phyloP scores from a whole-genome alignment of 805 yeast species.

The Nakazawaea anatomiae region DNA sequence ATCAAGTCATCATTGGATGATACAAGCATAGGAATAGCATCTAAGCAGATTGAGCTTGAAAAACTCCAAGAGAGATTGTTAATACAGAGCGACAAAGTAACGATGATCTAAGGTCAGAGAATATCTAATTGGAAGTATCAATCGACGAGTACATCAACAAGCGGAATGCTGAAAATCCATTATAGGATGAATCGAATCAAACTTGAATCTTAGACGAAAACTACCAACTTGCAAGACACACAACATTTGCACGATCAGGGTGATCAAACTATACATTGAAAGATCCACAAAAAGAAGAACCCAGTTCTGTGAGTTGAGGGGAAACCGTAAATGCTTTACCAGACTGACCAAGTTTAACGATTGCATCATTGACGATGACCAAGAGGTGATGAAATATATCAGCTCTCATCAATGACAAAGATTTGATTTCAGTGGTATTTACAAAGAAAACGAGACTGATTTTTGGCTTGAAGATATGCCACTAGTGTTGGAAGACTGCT shows the following conservation, averaged over 20 bases:
- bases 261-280: not conserved
- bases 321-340: no score
- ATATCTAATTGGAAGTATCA: not conserved
- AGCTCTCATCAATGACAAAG: no score
- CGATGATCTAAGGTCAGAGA: not conserved
- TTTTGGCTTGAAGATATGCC: not conserved
- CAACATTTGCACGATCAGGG: not conserved
- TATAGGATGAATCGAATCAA: not conserved
- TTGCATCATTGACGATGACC: not conserved
- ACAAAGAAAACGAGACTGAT: not conserved
- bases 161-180: not conserved
- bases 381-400: not conserved
- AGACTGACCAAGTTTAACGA: not conserved
- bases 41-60: not conserved
- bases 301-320: no score
- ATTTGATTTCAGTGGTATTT: not conserved
- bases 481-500: conserved; percentile 1
- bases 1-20: not conserved
- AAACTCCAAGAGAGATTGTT: not conserved
- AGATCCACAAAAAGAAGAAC: no score
- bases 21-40: not conserved
- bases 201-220: not conserved
- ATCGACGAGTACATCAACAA: not conserved
- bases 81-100: not conserved
- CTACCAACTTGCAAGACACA: not conserved